phyloP scores from a whole-genome alignment of 768 basidiomycete genomes.

The Mycena kentingensis region DNA sequence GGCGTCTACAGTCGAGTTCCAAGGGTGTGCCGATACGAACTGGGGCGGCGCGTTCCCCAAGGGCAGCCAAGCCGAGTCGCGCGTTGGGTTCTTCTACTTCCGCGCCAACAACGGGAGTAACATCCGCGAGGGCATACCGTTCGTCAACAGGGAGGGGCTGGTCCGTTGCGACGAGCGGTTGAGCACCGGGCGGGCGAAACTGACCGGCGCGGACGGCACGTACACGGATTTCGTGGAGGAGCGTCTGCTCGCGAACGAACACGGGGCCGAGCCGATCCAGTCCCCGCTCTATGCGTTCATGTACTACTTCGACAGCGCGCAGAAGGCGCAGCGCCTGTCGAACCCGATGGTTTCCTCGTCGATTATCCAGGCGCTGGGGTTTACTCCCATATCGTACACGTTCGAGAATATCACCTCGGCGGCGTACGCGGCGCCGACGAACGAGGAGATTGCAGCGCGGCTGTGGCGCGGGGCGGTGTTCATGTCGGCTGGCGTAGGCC shows the following conservation, averaged over 20 bases:
- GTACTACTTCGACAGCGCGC: slow-evolving; percentile 3
- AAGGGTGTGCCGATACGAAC: background rate
- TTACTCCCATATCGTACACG: background rate
- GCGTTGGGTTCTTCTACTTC: slow-evolving; percentile 14
- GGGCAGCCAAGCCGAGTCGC: background rate
- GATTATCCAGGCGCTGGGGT: slow-evolving; percentile 2
- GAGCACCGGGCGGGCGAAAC: slow-evolving; percentile 15
- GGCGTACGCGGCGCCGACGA: slow-evolving; percentile 5
- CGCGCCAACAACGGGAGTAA: slow-evolving; percentile 1
- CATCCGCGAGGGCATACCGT: background rate
- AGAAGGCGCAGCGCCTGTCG: background rate
- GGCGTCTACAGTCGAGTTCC: background rate
- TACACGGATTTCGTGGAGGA: slow-evolving; percentile 10
- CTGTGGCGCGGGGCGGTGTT: slow-evolving; percentile 18
- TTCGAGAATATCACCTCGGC: no score
- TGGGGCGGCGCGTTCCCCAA: background rate
- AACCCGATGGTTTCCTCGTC: background rate
- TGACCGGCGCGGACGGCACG: slow-evolving; percentile 15
- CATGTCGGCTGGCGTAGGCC: slow-evolving; percentile 11
- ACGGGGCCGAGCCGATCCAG: slow-evolving; percentile 23
- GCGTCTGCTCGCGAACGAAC: slow-evolving; percentile 1
- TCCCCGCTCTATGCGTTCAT: slow-evolving; percentile 17
- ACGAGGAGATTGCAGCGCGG: slow-evolving; percentile 4
- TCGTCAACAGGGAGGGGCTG: slow-evolving; percentile 4
- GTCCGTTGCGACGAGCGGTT: slow-evolving; percentile 14